Base-by-base conservation (phyloP, 805 yeast species). In the Starmerella potacharoeniae region DNA sequence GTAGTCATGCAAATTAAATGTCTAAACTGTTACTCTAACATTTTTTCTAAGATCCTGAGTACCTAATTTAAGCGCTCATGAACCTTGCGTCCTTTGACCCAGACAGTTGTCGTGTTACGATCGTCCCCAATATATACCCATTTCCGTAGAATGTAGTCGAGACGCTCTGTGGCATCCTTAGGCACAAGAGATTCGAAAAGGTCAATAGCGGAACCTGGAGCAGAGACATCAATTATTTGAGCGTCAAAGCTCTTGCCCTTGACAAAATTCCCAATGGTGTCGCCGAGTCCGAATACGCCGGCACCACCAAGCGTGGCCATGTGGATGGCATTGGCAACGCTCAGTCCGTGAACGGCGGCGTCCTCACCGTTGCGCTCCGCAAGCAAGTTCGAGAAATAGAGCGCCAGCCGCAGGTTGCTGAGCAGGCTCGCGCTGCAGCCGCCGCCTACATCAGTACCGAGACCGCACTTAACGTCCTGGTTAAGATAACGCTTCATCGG, bases 91-190 rank as follows among this genome's bases (percentile, higher is more conserved):
- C 97, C 97, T 63, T 81, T 80, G 43, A 90, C 90, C 85, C 86
- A 91, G 14, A 91, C 96, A 53, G 74, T 74, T 6, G 71, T 65
- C 36, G 91, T 81, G 67, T 93, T 93, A 65, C 97, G 77, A 68
- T 93, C 97, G 69, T 93, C 98, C 17, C 97, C 97, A 56, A 81
- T 78, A 68, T 88, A 93, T 8, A 91, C 72, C 98, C 98, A 93
- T 68, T 88, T 89, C 57, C 86, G 36, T 6, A 48, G 14, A 6
- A 86, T 64, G 64, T 84, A 78, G 31, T 72, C 73, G 66, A 82
- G 73, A 57, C 74, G 76, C 43, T 66, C 70, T 9, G 58, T 58
- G 37, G 59, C 62, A 35, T 55, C 56, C n/a, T 33, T 34, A 34
- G 66, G 61, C 41, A 61, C 31, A 5, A 52, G 55, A 84, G 89